Percentiles rank a stretch among this genome's conserved stretches.
Evolutionary conservation across 495 filamentous ascomycete genomes (phyloP).

Genomic region (Viridothelium virens): DNA sequence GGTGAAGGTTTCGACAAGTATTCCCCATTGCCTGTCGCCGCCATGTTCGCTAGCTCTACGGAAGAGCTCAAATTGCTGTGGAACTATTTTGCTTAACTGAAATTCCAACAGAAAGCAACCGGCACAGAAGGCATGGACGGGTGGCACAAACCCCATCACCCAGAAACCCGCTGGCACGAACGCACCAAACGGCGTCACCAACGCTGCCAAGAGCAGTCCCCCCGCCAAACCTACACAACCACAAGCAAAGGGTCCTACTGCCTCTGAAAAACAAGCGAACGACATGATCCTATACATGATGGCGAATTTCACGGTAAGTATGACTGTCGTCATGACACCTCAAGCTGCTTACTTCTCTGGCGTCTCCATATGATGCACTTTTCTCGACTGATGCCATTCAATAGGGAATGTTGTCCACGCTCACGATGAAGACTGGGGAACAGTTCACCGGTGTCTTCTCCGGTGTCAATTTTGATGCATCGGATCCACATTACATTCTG

Average conservation of each 20-base stretch:
- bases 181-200: constrained; percentile 49
- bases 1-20: background rate
- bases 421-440: constrained; percentile 63
- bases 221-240: constrained; percentile 26
- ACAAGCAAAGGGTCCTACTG: constrained; percentile 46
- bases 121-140: constrained; percentile 50
- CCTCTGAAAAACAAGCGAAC: constrained; percentile 55
- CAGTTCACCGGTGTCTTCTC: constrained; percentile 66
- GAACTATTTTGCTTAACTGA: background rate
- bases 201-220: constrained; percentile 25
- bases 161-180: constrained; percentile 45
- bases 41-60: background rate
- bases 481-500: constrained; percentile 57
- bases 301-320: constrained; percentile 55
- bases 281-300: constrained; percentile 58
- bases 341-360: background rate
- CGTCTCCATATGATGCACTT: no score
- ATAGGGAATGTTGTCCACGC: constrained; percentile 59
- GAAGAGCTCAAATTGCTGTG: background rate
- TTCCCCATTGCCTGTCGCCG: constrained; percentile 13
- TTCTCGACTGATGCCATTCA: constrained; percentile 9
- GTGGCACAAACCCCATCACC: constrained; percentile 58
- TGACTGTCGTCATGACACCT: constrained; percentile 9
- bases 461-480: constrained; percentile 46
- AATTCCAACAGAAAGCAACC: constrained; percentile 13